Evolutionary conservation across 352 stramenopile genomes (phyloP).

Genomic region (Thalassiosira livingstoniorum): DNA sequence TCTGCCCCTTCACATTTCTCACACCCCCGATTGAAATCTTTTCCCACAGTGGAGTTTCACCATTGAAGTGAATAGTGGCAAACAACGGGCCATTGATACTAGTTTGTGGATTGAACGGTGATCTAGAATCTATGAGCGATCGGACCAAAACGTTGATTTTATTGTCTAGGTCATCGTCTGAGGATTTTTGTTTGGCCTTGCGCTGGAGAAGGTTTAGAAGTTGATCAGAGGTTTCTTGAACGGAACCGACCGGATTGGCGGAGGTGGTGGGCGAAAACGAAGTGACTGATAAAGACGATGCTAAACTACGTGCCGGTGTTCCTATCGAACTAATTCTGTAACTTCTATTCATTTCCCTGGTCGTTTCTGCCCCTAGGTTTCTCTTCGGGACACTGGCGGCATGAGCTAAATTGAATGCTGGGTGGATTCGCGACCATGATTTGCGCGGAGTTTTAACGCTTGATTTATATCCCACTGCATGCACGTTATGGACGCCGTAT

Average conservation of each 20-base stretch:
- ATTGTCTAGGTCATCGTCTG: constrained; percentile 11
- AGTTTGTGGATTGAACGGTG: constrained; percentile 37
- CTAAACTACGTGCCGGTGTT: no score
- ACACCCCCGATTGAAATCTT: constrained; percentile 28
- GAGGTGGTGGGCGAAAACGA: neutral
- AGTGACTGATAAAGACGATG: neutral
- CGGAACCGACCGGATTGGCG: neutral
- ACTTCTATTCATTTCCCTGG: no score
- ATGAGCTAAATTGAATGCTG: no score
- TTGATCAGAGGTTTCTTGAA: constrained; percentile 25
- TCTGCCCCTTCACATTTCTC: constrained; percentile 56
- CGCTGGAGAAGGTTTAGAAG: constrained; percentile 24
- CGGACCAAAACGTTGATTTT: constrained; percentile 47
- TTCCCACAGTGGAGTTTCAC: constrained; percentile 53
- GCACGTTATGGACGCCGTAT: no score
- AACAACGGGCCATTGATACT: constrained; percentile 53
- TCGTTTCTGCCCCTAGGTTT: no score
- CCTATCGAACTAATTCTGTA: no score
- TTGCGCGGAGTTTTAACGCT: no score
- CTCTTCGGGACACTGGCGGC: no score
- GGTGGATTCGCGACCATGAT: no score
- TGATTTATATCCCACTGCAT: no score
- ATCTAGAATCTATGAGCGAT: constrained; percentile 40
- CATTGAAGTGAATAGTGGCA: constrained; percentile 47
- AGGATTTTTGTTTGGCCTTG: constrained; percentile 4